phyloP scores from a whole-genome alignment of 495 filamentous ascomycete genomes.

The Peziza echinospora region DNA sequence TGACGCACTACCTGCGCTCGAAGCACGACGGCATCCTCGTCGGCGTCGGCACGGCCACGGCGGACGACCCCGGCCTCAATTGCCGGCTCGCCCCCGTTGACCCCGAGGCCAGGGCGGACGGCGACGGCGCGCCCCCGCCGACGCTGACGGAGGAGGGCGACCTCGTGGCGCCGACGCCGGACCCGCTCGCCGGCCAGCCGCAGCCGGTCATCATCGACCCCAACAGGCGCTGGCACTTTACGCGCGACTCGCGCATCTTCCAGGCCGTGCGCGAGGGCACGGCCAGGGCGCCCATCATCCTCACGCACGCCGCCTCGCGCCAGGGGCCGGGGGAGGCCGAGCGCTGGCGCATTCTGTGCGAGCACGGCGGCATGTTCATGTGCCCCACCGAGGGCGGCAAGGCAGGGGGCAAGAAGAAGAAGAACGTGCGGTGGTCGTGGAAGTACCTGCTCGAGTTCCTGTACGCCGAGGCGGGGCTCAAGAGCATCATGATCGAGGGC shows the following conservation, averaged over 20 bases:
- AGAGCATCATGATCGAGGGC: constrained; percentile 76
- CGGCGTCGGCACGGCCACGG: constrained; percentile 60
- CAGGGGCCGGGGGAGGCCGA: constrained; percentile 12
- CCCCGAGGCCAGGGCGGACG: too few relatives aligned
- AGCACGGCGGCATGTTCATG: constrained; percentile 24
- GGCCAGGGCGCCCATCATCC: constrained; percentile 50
- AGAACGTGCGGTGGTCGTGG: constrained; percentile 29
- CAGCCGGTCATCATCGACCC: constrained; percentile 65
- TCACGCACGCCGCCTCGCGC: constrained; percentile 25
- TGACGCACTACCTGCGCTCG: constrained; percentile 76
- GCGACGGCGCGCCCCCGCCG: too few relatives aligned
- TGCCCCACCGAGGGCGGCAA: constrained; percentile 5
- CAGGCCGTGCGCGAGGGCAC: constrained; percentile 38
- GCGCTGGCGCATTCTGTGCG: constrained; percentile 13
- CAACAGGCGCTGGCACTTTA: constrained; percentile 40
- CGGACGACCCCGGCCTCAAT: constrained; percentile 71
- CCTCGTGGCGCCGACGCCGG: not conserved
- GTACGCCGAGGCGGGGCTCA: constrained; percentile 32
- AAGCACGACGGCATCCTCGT: constrained; percentile 68
- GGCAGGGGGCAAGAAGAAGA: not conserved
- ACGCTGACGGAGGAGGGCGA: not conserved
- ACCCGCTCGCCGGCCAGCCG: constrained; percentile 36
- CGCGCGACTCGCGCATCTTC: constrained; percentile 37
- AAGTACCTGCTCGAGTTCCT: constrained; percentile 35
- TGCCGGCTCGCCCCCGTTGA: too few relatives aligned